These are phyloP conservation scores for Phytophthora constricta DNA, from an alignment of 352 stramenopile species.

Conservation along the genomic window DNA sequence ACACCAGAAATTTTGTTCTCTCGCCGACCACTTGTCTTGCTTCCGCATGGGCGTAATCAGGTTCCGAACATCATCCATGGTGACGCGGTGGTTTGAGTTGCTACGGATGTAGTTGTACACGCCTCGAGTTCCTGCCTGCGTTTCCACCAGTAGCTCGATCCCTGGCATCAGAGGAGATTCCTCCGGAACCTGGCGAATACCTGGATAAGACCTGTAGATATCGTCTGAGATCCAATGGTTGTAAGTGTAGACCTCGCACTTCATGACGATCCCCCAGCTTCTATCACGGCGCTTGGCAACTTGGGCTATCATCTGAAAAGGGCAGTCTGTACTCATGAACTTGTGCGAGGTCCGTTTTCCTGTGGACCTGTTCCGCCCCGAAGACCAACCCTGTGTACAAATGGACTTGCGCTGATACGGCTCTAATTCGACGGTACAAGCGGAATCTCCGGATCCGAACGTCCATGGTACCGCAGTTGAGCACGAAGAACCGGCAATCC, in stretches of 20 bases:
- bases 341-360: too few species aligned
- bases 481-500: too few species aligned
- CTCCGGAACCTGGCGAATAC: slow-evolving; percentile 23
- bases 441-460: too few species aligned
- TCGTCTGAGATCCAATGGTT: slow-evolving; percentile 5
- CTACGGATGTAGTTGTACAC: slow-evolving; percentile 17
- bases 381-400: too few species aligned
- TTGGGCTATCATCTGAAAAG: slow-evolving; percentile 18
- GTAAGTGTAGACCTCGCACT: slow-evolving; percentile 5
- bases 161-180: slow-evolving; percentile 2
- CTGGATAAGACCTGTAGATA: slow-evolving; percentile 21
- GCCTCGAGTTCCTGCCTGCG: background rate
- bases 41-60: background rate
- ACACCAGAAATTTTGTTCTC: background rate
- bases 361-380: too few species aligned
- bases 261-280: slow-evolving; percentile 7
- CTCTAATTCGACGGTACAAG: too few species aligned
- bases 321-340: background rate
- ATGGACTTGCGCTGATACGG: too few species aligned
- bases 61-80: slow-evolving; percentile 9
- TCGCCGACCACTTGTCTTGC: background rate
- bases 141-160: slow-evolving; percentile 12
- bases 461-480: too few species aligned
- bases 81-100: slow-evolving; percentile 11
- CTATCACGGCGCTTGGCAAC: background rate